Evolutionary conservation across 2,329 filamentous ascomycete genomes (phyloP), one percentile per base, ranked within the genome.

Genomic region (Paraconiothyrium brasiliense): DNA sequence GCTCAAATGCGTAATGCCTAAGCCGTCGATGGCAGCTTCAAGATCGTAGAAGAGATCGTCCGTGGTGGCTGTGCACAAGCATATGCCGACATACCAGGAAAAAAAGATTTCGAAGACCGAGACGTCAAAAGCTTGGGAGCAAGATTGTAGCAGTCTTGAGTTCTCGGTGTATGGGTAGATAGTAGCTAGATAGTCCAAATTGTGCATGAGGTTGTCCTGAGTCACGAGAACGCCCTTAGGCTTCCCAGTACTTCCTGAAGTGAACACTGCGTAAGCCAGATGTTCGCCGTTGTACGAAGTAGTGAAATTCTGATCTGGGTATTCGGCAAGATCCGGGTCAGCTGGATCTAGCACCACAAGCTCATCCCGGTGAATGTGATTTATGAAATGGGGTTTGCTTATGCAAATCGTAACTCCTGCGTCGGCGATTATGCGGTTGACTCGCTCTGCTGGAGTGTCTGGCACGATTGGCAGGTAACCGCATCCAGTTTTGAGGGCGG

Each of bases 101-200:
- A 92, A 96, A 75, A 97, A 94, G 14, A 96, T 94, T 71, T 97
- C 93, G 73, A 96, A 96, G 0, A 96, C 91, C 0, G 92, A 96
- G 1, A 96, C 85, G 71, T 96, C 92, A 72, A 96, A 97, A 0
- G 90, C 90, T 71, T 93, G 91, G 0, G 92, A 94, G 71, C 91
- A 96, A 2, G 91, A 88, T 76, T 97, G 93, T 0, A 97, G 81
- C 35, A 97, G 81, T n/a, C 88, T 85, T 0, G 88, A 86, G 1
- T 75, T 76, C 0, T 73, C 60, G 1, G 79, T 72, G 0, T 81
- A 80, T 0, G 91, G 90, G 71, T 96, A 97, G 0, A 92, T 80
- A 2, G 83, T 80, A 2, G 84, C 83, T 7, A 97, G 82, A 10
- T 86, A 83, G 20, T 87, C 82, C n/a, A 97, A 81, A 66, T 96